Base-by-base conservation (phyloP, 352 stramenopile species). In the Globisporangium cylindrosporum region DNA sequence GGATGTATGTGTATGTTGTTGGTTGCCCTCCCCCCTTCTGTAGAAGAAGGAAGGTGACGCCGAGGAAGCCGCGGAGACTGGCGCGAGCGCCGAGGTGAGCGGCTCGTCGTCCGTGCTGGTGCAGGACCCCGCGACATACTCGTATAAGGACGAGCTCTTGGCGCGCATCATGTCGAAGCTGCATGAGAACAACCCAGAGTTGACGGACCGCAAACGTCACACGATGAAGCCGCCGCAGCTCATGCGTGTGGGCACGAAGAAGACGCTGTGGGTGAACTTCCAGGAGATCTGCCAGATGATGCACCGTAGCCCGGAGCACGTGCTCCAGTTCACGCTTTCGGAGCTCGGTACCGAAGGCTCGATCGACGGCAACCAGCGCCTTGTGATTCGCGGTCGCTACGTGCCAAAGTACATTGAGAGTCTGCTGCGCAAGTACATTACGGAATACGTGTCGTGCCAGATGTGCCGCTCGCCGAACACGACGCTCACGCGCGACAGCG, bases 191-290 rank as follows among this genome's bases (percentile, higher is more conserved):
- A 99, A 99, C 80, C 95, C 96, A 24, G 95, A 98, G 70, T 78
- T 98, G 53, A 94, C 96, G 64, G 95, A 98, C 79, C 97, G 97
- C 82, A 98, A 98, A 79, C 91, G 95, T 34, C 76, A 89, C 70
- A 96, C 82, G 36, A 95, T 97, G 88, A 96, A 95, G 72, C 90
- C 91, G 9, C 89, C 90, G 60, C 88, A 96, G 74, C 81, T 96
- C 64, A 96, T 97, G 88, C 87, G 86, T 34, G 72, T 99, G 36
- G 96, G 94, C 60, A 98, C 93, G 41, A 99, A 98, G 81, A 99
- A 99, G 90, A 99, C 96, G 27, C 76, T 99, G 65, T 99, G 97
- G 97, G 92, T 98, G 53, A 99, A 99, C 86, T 99, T 99, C 78
- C 96, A 98, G 81, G 98, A 99, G 73, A 98, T 98, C 60, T 99